These are phyloP conservation scores for Pezicula carpinea DNA, from an alignment of 2,329 filamentous ascomycete species.

Conservation along the genomic window DNA sequence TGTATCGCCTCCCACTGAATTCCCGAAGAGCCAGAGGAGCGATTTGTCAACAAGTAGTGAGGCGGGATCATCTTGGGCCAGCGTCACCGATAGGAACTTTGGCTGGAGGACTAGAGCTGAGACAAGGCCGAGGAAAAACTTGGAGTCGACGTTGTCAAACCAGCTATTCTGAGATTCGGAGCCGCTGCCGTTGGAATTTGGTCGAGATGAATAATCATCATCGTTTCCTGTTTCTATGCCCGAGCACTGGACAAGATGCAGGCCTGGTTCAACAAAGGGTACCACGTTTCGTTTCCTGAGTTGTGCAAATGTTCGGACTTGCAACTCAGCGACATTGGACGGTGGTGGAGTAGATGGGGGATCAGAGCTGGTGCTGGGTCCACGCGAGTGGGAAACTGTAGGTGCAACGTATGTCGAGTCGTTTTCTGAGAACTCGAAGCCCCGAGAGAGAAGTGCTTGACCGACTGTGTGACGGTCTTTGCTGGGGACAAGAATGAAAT, in stretches of 20 bases:
- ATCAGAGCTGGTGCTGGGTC: constrained; percentile 37
- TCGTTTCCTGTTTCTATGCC: constrained; percentile 41
- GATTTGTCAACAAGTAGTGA: constrained; percentile 68
- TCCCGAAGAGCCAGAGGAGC: constrained; percentile 61
- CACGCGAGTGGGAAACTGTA: constrained; percentile 26
- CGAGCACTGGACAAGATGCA: constrained; percentile 79
- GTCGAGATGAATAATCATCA: constrained; percentile 31
- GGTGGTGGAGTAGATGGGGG: constrained; percentile 70
- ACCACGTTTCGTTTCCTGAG: constrained; percentile 73
- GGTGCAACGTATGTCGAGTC: constrained; percentile 63
- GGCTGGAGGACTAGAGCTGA: constrained; percentile 58
- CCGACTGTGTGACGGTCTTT: constrained; percentile 72
- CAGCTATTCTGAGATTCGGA: constrained; percentile 34
- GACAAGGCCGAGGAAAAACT: constrained; percentile 58
- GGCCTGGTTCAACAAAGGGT: constrained; percentile 62
- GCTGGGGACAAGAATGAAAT: constrained; percentile 87
- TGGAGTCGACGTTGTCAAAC: constrained; percentile 57
- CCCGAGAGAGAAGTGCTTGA: constrained; percentile 68
- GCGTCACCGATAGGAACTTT: constrained; percentile 68
- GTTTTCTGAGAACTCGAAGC: constrained; percentile 77
- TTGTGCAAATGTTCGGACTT: constrained; percentile 76
- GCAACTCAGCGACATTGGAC: constrained; percentile 72
- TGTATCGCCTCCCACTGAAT: constrained; percentile 71
- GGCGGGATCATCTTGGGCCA: constrained; percentile 68
- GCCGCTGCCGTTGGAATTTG: constrained; percentile 33